These are phyloP conservation scores for Naematelia encephala DNA, from an alignment of 768 basidiomycete genomes.

Conservation along the genomic window DNA sequence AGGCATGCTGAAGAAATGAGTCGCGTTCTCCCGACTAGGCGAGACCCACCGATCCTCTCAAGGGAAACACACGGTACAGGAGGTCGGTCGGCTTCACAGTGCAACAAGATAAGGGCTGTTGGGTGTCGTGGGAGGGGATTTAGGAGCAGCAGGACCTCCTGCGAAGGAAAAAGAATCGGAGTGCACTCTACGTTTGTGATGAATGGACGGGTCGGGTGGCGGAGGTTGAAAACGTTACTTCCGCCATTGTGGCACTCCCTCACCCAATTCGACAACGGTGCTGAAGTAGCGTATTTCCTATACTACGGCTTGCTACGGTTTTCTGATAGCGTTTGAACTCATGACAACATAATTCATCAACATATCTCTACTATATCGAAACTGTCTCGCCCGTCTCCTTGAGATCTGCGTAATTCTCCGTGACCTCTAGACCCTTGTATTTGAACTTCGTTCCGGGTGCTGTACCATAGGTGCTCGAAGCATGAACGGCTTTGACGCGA, in stretches of 20 bases:
- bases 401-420: constrained; percentile 20
- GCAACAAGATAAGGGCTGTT: too few species aligned
- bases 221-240: not conserved
- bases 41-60: not conserved
- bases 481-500: constrained; percentile 32
- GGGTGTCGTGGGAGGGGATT: not conserved
- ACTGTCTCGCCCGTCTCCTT: not conserved
- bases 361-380: too few species aligned
- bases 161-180: not conserved
- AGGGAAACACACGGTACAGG: too few species aligned
- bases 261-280: too few species aligned
- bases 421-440: constrained; percentile 23
- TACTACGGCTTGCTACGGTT: too few species aligned
- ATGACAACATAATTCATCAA: too few species aligned
- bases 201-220: not conserved
- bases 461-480: constrained; percentile 15
- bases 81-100: too few species aligned
- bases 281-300: too few species aligned
- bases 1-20: not conserved
- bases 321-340: too few species aligned
- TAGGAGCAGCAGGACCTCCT: not conserved
- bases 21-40: not conserved
- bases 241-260: not conserved
- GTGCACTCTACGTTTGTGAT: not conserved
- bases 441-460: constrained; percentile 32